Base-by-base conservation (phyloP, 177 flowering plant genomes). In the Vitis hybrid region DNA sequence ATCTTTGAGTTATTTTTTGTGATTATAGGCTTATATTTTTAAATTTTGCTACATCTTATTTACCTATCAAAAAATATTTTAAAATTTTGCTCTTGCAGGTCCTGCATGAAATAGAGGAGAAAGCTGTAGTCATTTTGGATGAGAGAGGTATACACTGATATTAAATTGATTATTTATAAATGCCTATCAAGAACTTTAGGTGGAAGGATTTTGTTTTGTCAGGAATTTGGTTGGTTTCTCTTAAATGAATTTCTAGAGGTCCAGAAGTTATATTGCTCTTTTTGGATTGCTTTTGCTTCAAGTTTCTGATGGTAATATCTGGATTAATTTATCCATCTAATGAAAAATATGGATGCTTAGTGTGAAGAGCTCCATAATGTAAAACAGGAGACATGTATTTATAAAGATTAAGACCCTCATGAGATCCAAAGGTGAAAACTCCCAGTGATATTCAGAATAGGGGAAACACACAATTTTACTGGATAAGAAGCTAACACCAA, bases 31-130 rank as follows among this genome's bases (percentile, higher is more conserved):
- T 34, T 34, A 34, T 6, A 34, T 34, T 34, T 11, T 8, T 5
- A 2, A 23, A 23, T 23, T 23, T 23, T 23, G 3, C 26, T 23
- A 23, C 26, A 23, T 23, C 26, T 23, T 23, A 23, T 23, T 23
- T 23, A 23, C 26, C 3, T 23, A 23, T 23, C 26, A 23, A 23
- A 23, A 23, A 23, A 23, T 23, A 23, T 23, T 2, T 23, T 23
- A 0, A 2, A 11, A 14, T 32, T 23, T 11, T 64, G 56, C 3
- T 51, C 69, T 71, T 76, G 52, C 74, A 92, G 95, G 95, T 95
- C 65, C 77, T 95, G 11, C 74, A 65, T 73, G 97, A 95, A 82
- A 80, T 95, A 58, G 97, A 95, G 81, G 97, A 91, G 79, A 93
- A 93, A 79, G 96, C 98, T 65, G 94, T 78, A 64, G 64, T 83